Evolutionary conservation across 768 basidiomycete genomes (phyloP).

Genomic region (Pleurotus eryngii): DNA sequence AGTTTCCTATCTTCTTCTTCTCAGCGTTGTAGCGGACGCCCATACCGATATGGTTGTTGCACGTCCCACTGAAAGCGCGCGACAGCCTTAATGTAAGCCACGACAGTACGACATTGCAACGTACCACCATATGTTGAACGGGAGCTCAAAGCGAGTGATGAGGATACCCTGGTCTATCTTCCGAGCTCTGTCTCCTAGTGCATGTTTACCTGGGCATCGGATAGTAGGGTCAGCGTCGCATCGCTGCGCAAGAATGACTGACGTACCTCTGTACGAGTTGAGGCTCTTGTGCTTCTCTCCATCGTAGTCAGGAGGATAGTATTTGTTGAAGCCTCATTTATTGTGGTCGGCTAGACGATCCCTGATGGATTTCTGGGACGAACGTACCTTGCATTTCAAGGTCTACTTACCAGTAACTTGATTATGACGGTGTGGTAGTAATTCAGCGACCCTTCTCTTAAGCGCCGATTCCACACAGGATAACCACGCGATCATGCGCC

Average conservation of each 20-base stretch:
- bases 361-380: background rate
- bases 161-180: conserved; percentile 96
- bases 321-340: conserved; percentile 46
- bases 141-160: conserved; percentile 92
- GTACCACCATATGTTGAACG: conserved; percentile 96
- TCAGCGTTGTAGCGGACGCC: conserved; percentile 99
- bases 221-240: conserved; percentile 9
- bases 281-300: conserved; percentile 53
- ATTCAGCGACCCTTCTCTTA: too few relatives aligned
- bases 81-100: conserved; percentile 1
- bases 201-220: conserved; percentile 75
- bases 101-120: conserved; percentile 17
- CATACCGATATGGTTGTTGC: conserved; percentile 96
- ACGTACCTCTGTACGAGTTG: conserved; percentile 65
- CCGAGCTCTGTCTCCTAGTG: conserved; percentile 86
- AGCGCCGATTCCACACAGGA: too few relatives aligned
- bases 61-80: conserved; percentile 64
- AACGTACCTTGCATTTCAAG: conserved; percentile 13
- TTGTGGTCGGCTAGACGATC: background rate
- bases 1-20: conserved; percentile 94
- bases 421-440: too few relatives aligned
- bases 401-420: background rate
- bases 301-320: conserved; percentile 51
- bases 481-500: too few relatives aligned
- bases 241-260: background rate